A percentile compares a stretch with the other conserved stretches of the same genome.
Conservation (phyloP, 2,329 filamentous ascomycete species). For the Pyrenophora tritici-repentis region DNA sequence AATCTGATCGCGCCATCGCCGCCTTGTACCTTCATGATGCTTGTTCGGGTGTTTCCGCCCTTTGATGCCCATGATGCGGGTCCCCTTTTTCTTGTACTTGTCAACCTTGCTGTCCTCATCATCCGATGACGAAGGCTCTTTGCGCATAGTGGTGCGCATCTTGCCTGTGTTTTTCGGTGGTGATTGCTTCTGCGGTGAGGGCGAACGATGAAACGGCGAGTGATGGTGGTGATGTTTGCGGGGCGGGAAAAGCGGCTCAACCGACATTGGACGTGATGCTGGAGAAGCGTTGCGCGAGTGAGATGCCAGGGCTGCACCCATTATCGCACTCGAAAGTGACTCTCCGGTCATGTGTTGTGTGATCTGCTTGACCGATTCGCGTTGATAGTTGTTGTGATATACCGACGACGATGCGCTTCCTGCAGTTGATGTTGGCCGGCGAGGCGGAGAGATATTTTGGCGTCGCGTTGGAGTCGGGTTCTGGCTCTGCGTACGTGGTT, state of each 20-base stretch:
- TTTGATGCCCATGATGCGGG: slow-evolving; percentile 57
- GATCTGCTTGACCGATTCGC: slow-evolving; percentile 44
- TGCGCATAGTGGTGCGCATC: slow-evolving; percentile 70
- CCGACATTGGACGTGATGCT: slow-evolving; percentile 34
- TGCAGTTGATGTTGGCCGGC: slow-evolving; percentile 28
- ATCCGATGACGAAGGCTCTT: slow-evolving; percentile 49
- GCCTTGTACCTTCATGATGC: slow-evolving; percentile 76
- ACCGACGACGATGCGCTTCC: slow-evolving; percentile 32
- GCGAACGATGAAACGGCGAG: slow-evolving; percentile 46
- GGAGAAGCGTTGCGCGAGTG: slow-evolving; percentile 60
- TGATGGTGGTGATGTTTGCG: slow-evolving; percentile 47
- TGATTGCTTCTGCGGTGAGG: slow-evolving; percentile 46
- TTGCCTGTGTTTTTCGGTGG: slow-evolving; percentile 52
- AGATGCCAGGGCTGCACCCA: slow-evolving; percentile 71
- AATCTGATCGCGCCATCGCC: slow-evolving; percentile 76
- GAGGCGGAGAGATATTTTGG: slow-evolving; percentile 28
- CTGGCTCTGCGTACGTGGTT: slow-evolving; percentile 43
- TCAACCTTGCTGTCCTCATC: slow-evolving; percentile 59
- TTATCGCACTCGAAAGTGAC: slow-evolving; percentile 73
- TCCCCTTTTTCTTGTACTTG: slow-evolving; percentile 59
- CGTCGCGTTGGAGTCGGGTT: slow-evolving; percentile 30
- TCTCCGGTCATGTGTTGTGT: slow-evolving; percentile 62
- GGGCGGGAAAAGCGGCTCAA: slow-evolving; percentile 48
- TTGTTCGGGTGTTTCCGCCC: slow-evolving; percentile 65
- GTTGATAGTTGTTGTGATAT: slow-evolving; percentile 49